These are phyloP conservation scores for Starmera amethionina DNA, from an alignment of 805 yeast genomes.

Conservation along the genomic window DNA sequence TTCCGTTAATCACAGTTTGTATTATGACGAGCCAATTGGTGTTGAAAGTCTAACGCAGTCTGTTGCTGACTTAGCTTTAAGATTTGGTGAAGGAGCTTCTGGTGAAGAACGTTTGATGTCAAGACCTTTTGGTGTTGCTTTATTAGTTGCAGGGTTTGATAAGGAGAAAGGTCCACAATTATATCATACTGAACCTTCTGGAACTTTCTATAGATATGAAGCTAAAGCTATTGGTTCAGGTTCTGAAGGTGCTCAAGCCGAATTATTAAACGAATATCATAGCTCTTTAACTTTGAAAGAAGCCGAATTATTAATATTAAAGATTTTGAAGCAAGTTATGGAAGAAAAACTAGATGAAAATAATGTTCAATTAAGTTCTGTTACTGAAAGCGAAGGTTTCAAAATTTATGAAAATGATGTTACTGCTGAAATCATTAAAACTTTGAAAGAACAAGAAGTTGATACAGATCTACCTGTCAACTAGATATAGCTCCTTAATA, in stretches of 20 bases:
- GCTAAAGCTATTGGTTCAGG: conserved; percentile 99
- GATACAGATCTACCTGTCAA: conserved; percentile 17
- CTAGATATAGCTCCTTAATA: background rate
- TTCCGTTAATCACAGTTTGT: conserved; percentile 77
- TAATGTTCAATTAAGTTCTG: conserved; percentile 91
- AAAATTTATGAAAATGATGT: conserved; percentile 74
- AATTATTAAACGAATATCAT: conserved; percentile 93
- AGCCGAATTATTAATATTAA: conserved; percentile 83
- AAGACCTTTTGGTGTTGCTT: conserved; percentile 97
- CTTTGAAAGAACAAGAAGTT: conserved; percentile 59
- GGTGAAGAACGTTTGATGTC: conserved; percentile 92
- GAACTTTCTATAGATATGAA: conserved; percentile 94
- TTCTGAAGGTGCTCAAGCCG: conserved; percentile 98
- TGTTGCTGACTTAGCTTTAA: conserved; percentile 90
- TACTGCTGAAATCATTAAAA: conserved; percentile 72
- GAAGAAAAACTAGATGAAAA: conserved; percentile 94
- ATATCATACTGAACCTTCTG: conserved; percentile 98
- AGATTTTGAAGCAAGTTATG: conserved; percentile 95
- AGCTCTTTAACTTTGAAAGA: conserved; percentile 83
- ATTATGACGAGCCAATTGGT: conserved; percentile 85
- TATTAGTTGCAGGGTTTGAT: conserved; percentile 91
- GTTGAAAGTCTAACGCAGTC: conserved; percentile 93
- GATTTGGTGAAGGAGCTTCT: conserved; percentile 95
- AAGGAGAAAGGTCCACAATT: conserved; percentile 90
- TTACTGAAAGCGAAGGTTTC: conserved; percentile 80